phyloP scores from a whole-genome alignment of 1,139 yeast species.

The Scheffersomyces segobiensis region DNA sequence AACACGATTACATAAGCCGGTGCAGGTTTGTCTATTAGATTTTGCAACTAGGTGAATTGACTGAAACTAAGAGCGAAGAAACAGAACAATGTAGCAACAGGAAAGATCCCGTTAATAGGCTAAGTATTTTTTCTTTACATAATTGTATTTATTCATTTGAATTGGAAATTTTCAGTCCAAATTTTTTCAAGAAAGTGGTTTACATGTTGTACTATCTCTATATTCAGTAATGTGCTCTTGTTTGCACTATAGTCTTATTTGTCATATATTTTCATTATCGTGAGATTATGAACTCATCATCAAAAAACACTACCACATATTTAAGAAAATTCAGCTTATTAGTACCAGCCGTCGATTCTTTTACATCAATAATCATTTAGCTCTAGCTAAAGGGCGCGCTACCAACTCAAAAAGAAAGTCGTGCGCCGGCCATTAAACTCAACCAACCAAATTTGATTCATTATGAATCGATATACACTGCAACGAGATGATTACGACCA shows the following conservation, averaged over 20 bases:
- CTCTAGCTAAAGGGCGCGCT: neutral
- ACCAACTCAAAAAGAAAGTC: neutral
- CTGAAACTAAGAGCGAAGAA: no score
- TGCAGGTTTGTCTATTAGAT: neutral
- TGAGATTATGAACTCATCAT: no score
- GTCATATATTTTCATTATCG: neutral
- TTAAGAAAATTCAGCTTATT: no score
- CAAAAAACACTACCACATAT: neutral
- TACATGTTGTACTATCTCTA: neutral
- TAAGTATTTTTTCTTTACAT: no score
- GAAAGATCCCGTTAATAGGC: no score
- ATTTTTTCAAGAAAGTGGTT: no score
- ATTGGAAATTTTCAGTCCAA: no score
- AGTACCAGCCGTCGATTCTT: neutral
- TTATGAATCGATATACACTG: neutral
- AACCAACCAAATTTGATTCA: constrained; percentile 12
- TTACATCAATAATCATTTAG: neutral
- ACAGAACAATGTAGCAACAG: neutral
- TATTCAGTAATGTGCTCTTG: neutral
- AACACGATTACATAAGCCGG: neutral
- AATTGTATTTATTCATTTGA: no score
- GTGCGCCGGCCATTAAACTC: constrained; percentile 3
- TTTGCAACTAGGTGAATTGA: neutral
- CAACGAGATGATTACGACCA: neutral
- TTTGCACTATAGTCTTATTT: neutral